Conservation (phyloP, 192 early-diverging fungal genomes). For the Coemansia sp. region DNA sequence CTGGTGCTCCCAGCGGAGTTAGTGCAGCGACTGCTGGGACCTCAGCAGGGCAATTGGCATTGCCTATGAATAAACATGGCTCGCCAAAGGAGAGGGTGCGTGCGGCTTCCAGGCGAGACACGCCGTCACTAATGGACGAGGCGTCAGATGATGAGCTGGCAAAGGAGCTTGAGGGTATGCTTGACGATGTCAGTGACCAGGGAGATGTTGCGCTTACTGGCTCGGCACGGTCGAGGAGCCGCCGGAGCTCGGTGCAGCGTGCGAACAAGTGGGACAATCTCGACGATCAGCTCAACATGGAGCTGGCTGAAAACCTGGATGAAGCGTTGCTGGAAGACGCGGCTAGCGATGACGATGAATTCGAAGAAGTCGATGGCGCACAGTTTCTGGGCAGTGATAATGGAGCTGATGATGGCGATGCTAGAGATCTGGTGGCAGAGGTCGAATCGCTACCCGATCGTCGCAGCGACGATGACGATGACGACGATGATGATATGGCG, state of each 20-base stretch:
- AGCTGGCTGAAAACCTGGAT: constrained; percentile 27
- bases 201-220: constrained; percentile 11
- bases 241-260: constrained; percentile 8
- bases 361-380: constrained; percentile 46
- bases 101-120: constrained; percentile 7
- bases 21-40: constrained; percentile 11
- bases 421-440: constrained; percentile 8
- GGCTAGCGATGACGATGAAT: constrained; percentile 50
- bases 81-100: constrained; percentile 1
- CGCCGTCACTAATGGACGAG: constrained; percentile 29
- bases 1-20: constrained; percentile 16
- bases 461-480: constrained; percentile 19
- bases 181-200: constrained; percentile 38
- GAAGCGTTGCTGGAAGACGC: constrained; percentile 29
- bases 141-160: constrained; percentile 44
- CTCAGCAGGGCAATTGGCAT: constrained; percentile 18
- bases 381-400: constrained; percentile 21
- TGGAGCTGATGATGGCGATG: not conserved
- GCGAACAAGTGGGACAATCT: constrained; percentile 11
- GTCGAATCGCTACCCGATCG: constrained; percentile 18
- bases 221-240: not conserved
- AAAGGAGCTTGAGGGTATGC: constrained; percentile 51
- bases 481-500: constrained; percentile 33
- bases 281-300: constrained; percentile 38
- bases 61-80: constrained; percentile 36